phyloP scores from a whole-genome alignment of 2,329 filamentous ascomycete species.

The Diaporthe ilicicola region DNA sequence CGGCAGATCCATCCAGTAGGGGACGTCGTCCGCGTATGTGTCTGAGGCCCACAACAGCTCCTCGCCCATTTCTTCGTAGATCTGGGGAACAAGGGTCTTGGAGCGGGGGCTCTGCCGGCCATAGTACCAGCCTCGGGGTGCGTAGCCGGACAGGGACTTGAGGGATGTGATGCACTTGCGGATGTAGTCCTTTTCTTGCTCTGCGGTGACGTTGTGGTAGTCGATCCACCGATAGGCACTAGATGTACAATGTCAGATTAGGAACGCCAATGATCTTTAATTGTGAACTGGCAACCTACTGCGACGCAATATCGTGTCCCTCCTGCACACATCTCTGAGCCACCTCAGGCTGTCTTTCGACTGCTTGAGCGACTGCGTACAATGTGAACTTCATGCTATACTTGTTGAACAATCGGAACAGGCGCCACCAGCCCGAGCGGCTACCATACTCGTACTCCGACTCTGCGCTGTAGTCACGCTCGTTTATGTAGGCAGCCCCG shows the following conservation, averaged over 20 bases:
- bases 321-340: constrained; percentile 55
- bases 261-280: neutral
- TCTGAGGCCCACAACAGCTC: constrained; percentile 59
- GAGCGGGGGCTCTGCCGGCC: constrained; percentile 55
- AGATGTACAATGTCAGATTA: neutral
- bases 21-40: constrained; percentile 62
- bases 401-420: constrained; percentile 58
- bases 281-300: constrained; percentile 37
- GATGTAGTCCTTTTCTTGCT: constrained; percentile 58
- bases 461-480: constrained; percentile 56
- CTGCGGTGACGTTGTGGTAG: constrained; percentile 53
- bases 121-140: constrained; percentile 59
- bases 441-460: constrained; percentile 61
- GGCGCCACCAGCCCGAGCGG: constrained; percentile 57
- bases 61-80: constrained; percentile 61
- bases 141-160: constrained; percentile 53
- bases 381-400: constrained; percentile 59
- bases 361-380: constrained; percentile 57
- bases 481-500: constrained; percentile 46
- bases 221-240: constrained; percentile 60
- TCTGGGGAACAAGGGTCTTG: constrained; percentile 54
- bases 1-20: constrained; percentile 63
- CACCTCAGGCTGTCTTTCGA: constrained; percentile 57
- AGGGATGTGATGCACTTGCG: constrained; percentile 51
- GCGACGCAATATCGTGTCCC: constrained; percentile 59